Base-by-base conservation (phyloP, 768 basidiomycete genomes). In the Udeniomyces megalosporus region DNA sequence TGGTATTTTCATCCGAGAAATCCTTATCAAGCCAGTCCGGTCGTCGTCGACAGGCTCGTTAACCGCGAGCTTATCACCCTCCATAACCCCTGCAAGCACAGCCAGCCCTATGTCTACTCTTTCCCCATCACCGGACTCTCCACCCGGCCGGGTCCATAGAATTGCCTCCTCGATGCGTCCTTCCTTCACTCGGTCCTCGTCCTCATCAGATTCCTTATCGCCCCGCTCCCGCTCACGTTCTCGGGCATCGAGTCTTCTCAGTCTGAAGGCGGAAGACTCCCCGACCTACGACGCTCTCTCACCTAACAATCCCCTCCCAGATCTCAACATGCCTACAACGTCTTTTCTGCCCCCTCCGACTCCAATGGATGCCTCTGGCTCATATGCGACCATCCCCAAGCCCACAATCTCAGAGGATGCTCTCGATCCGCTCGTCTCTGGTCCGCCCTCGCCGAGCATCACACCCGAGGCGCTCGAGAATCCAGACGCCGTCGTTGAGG, bases 1-100 rank as follows among this genome's bases (percentile, higher is more conserved):
- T 4, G 88, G 78, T 3, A 81, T 96, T 38, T 88, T 88, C 74
- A 82, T 97, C 47, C 80, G 93, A 24, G 86, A 93, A 68, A 86
- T 84, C 15, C 75, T 74, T 4, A 66, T 69, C 20, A 1, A 26
- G 12, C 42, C 67, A 20, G 47, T 20, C 17, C 48, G 51, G 24
- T 34, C 63, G 32, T 26, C 34, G 11, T 45, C 58, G 14, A 17
- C 42, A 11, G 22, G 49, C 1, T 31, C 42, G 5, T 17, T 52
- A 22, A 34, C 50, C 17, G 29, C 56, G 42, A 42, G 35, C 32
- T 45, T 34, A 34, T 32, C 56, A n/a, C 51, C 56, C 38, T 29
- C 42, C 34, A 17, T 42, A n/a, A 38, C 31, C 17, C 56, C 58
- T 12, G 42, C 54, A 12, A 24, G 28, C 7, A 31, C 58, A 10